These are phyloP conservation scores for Bolboschoenoplectus hybrid DNA, from an alignment of 202 grass and related monocot species.

Conservation along the genomic window DNA sequence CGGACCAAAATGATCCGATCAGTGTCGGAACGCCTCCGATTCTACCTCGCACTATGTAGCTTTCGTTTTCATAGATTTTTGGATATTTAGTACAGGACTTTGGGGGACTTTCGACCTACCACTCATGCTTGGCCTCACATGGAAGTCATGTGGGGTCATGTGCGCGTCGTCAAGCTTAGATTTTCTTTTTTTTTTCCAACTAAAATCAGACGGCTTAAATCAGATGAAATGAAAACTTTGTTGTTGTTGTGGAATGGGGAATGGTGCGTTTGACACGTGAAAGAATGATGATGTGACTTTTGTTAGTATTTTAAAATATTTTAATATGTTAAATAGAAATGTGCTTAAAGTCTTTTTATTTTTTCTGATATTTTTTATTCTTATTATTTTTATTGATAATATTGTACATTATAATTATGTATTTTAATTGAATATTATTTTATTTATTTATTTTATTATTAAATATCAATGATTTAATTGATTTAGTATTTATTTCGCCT, in stretches of 20 bases:
- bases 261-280: too few relatives aligned
- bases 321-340: background rate
- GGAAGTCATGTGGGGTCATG: background rate
- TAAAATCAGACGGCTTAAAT: background rate
- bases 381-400: too few relatives aligned
- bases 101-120: background rate
- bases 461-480: background rate
- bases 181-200: background rate
- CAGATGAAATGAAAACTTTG: background rate
- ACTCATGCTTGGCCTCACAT: conserved; percentile 21
- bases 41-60: background rate
- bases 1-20: too few relatives aligned
- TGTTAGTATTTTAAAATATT: too few relatives aligned
- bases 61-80: background rate
- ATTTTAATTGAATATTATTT: background rate
- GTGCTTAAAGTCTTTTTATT: background rate
- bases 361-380: background rate
- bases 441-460: background rate
- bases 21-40: too few relatives aligned
- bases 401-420: background rate
- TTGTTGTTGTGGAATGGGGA: too few relatives aligned
- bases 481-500: background rate
- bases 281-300: too few relatives aligned
- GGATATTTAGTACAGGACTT: conserved; percentile 9
- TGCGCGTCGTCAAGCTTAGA: too few relatives aligned